Evolutionary conservation across 352 stramenopile genomes (phyloP), one percentile per base, ranked within the genome.

Genomic region (Pythium insidiosum): DNA sequence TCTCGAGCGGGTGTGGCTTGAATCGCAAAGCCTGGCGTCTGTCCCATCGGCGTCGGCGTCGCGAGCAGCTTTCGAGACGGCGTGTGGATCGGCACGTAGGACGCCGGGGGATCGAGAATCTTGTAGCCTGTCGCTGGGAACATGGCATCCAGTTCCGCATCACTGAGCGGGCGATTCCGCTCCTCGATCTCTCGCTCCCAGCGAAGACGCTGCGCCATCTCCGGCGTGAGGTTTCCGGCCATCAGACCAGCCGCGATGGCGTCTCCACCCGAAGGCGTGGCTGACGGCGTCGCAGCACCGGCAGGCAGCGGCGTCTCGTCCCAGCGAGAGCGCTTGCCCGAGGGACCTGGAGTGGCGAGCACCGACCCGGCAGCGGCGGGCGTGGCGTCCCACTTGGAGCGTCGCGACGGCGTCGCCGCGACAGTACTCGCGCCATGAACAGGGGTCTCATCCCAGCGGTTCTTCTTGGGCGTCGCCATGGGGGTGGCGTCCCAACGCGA

Each of bases 111-210:
- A 30, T 95, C 84, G 37, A 99, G 58, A 37, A 99, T 93, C 46
- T 89, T 90, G 63, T 99, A 99, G 12, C 89, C 88, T 13, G 90
- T 95, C 2, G 68, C 71, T 13, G 97, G 96, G 43, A 99, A 95
- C 64, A 99, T 94, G 11, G 85, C 84, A 63, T 99, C 96, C 9
- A 99, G 77, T 23, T 98, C 96, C 26, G 97, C 93, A 58, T 99
- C 94, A 1, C 73, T 92, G 53, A 98, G 76, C 10, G 93, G 94
- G 12, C 94, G 81, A 58, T 99, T 99, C 11, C 96, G 75, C 38
- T 97, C 93, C 50, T 98, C 92, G 66, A 98, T 97, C 75, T 99
- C 96, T 20, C 80, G 75, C 68, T 99, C 95, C 61, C 95, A 96
- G 10, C 89, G 81, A 54, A 98, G 57, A 12, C 87, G 83, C 62